These are phyloP conservation scores for Entomophthora muscae DNA, from an alignment of 371 early-diverging fungal species.

Conservation along the genomic window DNA sequence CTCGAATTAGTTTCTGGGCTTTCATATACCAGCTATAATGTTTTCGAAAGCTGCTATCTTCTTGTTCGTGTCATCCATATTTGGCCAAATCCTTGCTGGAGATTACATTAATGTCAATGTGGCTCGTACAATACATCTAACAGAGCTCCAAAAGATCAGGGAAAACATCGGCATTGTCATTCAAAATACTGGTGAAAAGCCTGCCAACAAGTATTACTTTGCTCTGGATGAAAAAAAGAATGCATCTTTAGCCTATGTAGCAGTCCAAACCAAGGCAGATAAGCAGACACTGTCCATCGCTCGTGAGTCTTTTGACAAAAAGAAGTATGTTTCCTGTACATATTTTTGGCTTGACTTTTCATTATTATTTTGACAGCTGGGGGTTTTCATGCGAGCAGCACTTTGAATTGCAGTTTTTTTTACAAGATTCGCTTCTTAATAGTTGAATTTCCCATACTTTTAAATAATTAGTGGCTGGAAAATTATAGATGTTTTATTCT, in stretches of 20 bases:
- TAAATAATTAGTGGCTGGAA: too few species aligned
- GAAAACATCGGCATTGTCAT: background rate
- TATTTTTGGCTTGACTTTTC: too few species aligned
- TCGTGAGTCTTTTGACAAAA: background rate
- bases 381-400: too few species aligned
- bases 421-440: too few species aligned
- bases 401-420: too few species aligned
- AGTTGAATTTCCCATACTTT: too few species aligned
- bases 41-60: background rate
- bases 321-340: too few species aligned
- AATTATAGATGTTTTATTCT: too few species aligned
- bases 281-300: background rate
- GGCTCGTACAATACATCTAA: background rate
- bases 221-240: background rate
- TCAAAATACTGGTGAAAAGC: background rate
- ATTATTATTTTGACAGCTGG: too few species aligned
- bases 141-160: background rate
- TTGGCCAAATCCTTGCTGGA: background rate
- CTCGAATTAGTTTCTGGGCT: too few species aligned
- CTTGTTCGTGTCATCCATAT: background rate
- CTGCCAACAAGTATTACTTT: background rate
- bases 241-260: background rate
- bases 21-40: too few species aligned
- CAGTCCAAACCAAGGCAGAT: background rate
- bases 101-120: background rate